These are phyloP conservation scores for Globisporangium spinosum DNA, from an alignment of 352 stramenopile genomes.

Conservation along the genomic window DNA sequence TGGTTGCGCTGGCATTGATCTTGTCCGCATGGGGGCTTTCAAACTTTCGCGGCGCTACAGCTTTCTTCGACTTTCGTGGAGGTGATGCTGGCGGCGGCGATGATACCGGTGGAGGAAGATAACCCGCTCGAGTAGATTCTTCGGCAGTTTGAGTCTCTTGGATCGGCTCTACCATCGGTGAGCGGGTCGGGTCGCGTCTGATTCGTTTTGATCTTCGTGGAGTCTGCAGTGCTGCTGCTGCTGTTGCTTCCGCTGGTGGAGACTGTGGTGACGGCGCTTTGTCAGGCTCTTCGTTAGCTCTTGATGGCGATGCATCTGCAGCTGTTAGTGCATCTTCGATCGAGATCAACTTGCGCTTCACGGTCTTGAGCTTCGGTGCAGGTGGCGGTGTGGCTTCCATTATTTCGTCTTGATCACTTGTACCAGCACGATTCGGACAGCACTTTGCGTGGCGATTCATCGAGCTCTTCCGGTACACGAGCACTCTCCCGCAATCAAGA, in stretches of 20 bases:
- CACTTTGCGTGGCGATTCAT: not conserved
- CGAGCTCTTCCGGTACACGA: not conserved
- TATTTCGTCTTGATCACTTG: not conserved
- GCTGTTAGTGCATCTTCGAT: not conserved
- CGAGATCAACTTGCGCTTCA: conserved; percentile 7
- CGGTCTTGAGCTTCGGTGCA: not conserved
- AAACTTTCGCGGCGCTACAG: not conserved
- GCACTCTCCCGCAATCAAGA: not conserved
- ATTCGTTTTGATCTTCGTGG: conserved; percentile 10
- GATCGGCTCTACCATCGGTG: not conserved
- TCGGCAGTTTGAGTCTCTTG: not conserved
- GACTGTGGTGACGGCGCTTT: not conserved
- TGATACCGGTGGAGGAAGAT: not conserved
- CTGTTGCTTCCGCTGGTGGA: not conserved
- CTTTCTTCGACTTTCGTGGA: not conserved
- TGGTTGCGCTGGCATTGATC: not conserved
- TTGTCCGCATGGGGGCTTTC: not conserved
- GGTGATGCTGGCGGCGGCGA: not conserved
- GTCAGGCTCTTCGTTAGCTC: not conserved
- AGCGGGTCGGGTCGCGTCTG: conserved; percentile 11
- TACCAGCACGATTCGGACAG: not conserved
- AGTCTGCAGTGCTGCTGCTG: conserved; percentile 8
- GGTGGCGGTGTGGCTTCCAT: not conserved
- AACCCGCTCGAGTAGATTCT: not conserved
- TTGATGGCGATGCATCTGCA: not conserved